Evolutionary conservation across 768 basidiomycete genomes (phyloP).

Genomic region (Rhodotorula kratochvilovae): DNA sequence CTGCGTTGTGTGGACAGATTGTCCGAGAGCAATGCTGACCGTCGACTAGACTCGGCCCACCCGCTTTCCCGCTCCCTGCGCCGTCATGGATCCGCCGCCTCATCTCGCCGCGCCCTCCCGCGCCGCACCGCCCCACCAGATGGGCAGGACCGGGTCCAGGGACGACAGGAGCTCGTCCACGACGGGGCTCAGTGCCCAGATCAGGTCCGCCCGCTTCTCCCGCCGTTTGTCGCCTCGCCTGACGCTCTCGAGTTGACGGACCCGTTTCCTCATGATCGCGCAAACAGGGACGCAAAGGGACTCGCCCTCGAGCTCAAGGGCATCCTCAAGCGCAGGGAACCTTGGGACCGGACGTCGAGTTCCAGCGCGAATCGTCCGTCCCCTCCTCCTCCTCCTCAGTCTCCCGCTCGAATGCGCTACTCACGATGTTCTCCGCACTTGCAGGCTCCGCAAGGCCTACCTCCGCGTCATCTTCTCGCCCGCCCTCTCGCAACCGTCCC

Average conservation of each 20-base stretch:
- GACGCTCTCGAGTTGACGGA: background rate
- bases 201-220: background rate
- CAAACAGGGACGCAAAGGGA: conserved; percentile 68
- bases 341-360: conserved; percentile 84
- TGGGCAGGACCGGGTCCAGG: background rate
- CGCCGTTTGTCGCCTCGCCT: background rate
- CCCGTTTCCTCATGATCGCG: too few relatives aligned
- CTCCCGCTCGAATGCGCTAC: background rate
- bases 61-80: too few relatives aligned
- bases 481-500: conserved; percentile 8
- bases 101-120: background rate
- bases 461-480: conserved; percentile 37
- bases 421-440: too few relatives aligned
- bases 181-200: background rate
- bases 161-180: too few relatives aligned
- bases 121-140: background rate
- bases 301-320: conserved; percentile 69
- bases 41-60: background rate
- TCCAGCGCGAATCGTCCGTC: conserved; percentile 75
- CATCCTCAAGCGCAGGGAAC: conserved; percentile 61
- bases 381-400: background rate
- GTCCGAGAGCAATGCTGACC: background rate
- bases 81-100: background rate
- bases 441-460: conserved; percentile 35
- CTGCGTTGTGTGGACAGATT: too few relatives aligned